Base-by-base conservation (phyloP, 495 filamentous ascomycete species). In the Xylaria telfairii region DNA sequence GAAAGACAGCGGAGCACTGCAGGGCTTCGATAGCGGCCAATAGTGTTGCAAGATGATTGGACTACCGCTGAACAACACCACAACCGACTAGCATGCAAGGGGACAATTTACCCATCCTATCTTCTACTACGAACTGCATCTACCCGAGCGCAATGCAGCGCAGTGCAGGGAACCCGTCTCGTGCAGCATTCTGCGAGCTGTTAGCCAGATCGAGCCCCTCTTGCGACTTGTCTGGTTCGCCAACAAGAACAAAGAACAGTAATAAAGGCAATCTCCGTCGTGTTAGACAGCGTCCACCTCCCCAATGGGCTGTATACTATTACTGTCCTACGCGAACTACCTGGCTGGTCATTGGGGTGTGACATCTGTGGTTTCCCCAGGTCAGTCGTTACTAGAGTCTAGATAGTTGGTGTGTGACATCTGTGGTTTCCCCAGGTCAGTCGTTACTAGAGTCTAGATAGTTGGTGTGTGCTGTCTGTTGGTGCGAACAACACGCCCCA, bases 41-140 rank as follows among this genome's bases (percentile, higher is more conserved):
- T 34, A 8, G 42, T n/a, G n/a, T 13, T 24, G 42, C 44, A 49
- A 41, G 64, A 54, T 66, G 64, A 67, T 67, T 67, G 64, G 64
- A 46, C 9, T 3, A 37, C 15, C 28, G 12, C 17, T 4, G 0
- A 8, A 41, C 59, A 62, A 42, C 59, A 42, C 59, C 26, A 17
- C 49, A 53, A 53, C 49, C 19, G 24, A 53, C 1, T 19, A 53
- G 32, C 19, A 42, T 62, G 59, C 59, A 57, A 61, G 60, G 21
- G 60, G 60, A 37, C 42, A 21, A 26, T 41, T 37, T 56, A 69
- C 28, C 30, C 42, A 26, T 53, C 67, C 19, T 34, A 21, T 60
- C 51, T 67, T n/a, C 30, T 15, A 66, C 10, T n/a, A 67, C 34
- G 26, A 42, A 44, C 54, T 37, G 37, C 54, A 60, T 59, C 34